These are phyloP conservation scores for Colletotrichum lindemuthianum DNA, from an alignment of 2,329 filamentous ascomycete species.

Conservation along the genomic window DNA sequence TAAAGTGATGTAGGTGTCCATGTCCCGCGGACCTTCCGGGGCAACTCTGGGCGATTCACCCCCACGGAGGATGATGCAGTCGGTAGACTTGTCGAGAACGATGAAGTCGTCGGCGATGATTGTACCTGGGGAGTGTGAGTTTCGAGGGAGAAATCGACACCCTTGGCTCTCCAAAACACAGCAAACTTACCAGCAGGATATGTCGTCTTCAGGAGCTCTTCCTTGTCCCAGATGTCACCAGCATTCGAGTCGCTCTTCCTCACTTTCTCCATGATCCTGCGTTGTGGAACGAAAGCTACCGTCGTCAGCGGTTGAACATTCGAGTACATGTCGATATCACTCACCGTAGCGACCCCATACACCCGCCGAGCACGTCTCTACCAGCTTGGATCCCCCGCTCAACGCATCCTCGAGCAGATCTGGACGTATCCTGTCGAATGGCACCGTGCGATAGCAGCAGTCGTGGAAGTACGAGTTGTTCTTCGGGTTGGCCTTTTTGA, in stretches of 20 bases:
- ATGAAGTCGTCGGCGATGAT: conserved; percentile 35
- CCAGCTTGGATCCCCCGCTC: conserved; percentile 18
- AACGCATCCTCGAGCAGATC: conserved; percentile 30
- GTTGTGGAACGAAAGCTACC: conserved; percentile 13
- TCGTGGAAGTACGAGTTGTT: conserved; percentile 23
- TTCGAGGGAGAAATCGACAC: neutral
- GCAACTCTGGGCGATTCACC: conserved; percentile 19
- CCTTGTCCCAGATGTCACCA: conserved; percentile 24
- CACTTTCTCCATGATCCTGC: conserved; percentile 18
- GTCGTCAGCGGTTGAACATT: too few relatives aligned
- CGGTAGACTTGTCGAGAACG: conserved; percentile 25
- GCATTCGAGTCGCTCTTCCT: conserved; percentile 16
- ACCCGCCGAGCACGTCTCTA: conserved; percentile 30
- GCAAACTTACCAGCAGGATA: conserved; percentile 8
- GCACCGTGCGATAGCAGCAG: conserved; percentile 16
- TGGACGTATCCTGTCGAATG: conserved; percentile 17
- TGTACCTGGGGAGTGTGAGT: conserved; percentile 13
- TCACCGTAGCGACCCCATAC: conserved; percentile 35
- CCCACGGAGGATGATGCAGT: conserved; percentile 19
- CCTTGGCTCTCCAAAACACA: neutral
- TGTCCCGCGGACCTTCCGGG: conserved; percentile 2
- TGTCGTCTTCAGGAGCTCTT: conserved; percentile 5
- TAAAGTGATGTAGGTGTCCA: conserved; percentile 27
- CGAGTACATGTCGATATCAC: neutral
- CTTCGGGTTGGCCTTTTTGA: conserved; percentile 15